These are phyloP conservation scores for Ambrosiella xylebori DNA, from an alignment of 2,329 filamentous ascomycete genomes.

Conservation along the genomic window DNA sequence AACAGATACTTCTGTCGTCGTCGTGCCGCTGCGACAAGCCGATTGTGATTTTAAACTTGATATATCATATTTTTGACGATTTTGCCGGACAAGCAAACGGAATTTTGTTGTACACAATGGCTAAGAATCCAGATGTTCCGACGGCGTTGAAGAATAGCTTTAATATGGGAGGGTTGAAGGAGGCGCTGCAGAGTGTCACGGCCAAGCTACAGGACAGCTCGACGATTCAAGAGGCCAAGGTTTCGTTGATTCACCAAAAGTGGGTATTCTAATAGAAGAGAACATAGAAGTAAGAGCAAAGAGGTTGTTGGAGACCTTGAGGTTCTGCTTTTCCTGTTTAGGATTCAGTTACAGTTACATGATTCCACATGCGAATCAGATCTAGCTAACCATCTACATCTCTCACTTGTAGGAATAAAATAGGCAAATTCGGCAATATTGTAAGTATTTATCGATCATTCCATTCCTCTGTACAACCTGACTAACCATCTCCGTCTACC, in stretches of 20 bases:
- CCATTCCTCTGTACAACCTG: background rate
- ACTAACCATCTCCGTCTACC: background rate
- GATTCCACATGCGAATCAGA: background rate
- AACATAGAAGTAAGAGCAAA: background rate
- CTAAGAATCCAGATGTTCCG: constrained; percentile 1
- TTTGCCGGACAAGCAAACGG: background rate
- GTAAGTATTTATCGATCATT: constrained; percentile 22
- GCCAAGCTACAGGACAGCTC: constrained; percentile 9
- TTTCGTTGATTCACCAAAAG: constrained; percentile 42
- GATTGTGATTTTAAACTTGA: too few species aligned
- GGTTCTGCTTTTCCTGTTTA: background rate
- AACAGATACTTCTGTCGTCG: too few species aligned
- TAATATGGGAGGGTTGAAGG: constrained; percentile 11
- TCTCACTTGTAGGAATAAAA: constrained; percentile 27
- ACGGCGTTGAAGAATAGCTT: constrained; percentile 7
- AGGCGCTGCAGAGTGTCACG: constrained; percentile 5
- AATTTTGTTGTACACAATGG: background rate
- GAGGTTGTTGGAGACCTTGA: background rate
- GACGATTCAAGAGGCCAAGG: constrained; percentile 22
- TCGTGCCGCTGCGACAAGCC: too few species aligned
- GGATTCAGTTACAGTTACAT: background rate
- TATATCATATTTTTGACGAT: too few species aligned
- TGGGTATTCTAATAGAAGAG: constrained; percentile 17
- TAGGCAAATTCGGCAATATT: constrained; percentile 46
- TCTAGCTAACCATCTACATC: constrained; percentile 1